phyloP scores from a whole-genome alignment of 352 stramenopile species.

The Phytophthora pinifolia region DNA sequence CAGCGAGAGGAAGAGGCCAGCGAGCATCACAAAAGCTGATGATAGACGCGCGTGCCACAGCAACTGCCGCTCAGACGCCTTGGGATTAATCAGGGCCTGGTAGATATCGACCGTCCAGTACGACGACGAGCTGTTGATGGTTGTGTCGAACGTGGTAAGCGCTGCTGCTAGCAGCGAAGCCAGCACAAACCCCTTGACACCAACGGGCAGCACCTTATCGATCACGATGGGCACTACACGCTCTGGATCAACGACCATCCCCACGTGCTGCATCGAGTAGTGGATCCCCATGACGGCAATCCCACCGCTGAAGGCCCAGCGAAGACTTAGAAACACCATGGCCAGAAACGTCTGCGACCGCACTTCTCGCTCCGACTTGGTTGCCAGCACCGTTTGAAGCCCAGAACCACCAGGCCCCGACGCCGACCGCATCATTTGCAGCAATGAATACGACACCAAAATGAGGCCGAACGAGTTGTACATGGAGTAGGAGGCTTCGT shows the following conservation, averaged over 20 bases:
- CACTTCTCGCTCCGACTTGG: constrained; percentile 81
- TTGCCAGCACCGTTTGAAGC: constrained; percentile 70
- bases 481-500: constrained; percentile 62
- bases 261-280: constrained; percentile 48
- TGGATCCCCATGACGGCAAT: constrained; percentile 74
- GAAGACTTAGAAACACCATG: constrained; percentile 69
- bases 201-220: constrained; percentile 66
- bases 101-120: constrained; percentile 88
- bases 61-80: constrained; percentile 54
- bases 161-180: constrained; percentile 69
- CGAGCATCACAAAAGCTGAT: constrained; percentile 58
- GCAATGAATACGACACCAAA: constrained; percentile 56
- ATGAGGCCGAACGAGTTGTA: constrained; percentile 73
- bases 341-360: constrained; percentile 75
- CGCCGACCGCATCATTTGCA: constrained; percentile 70
- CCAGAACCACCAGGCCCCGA: constrained; percentile 69
- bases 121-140: constrained; percentile 73
- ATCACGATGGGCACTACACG: constrained; percentile 77
- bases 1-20: constrained; percentile 59
- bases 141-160: constrained; percentile 81
- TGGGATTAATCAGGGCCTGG: constrained; percentile 62
- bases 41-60: constrained; percentile 68
- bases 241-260: constrained; percentile 64
- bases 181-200: constrained; percentile 67
- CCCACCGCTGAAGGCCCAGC: constrained; percentile 76